Evolutionary conservation across 345 rosid genomes (phyloP).

Genomic region (Bruguiera sexangula): DNA sequence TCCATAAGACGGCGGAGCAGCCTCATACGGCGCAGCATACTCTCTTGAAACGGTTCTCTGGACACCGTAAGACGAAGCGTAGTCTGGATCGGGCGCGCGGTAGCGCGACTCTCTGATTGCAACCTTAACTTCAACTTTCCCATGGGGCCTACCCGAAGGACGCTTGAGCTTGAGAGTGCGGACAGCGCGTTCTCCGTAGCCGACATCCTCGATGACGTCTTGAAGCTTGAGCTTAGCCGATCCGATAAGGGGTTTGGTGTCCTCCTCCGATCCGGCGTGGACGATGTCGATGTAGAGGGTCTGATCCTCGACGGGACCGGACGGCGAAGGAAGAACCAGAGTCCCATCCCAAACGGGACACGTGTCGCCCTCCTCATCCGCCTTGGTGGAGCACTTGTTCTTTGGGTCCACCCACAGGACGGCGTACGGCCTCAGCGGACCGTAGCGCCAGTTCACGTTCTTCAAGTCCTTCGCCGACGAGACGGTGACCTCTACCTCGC

Average conservation of each 20-base stretch:
- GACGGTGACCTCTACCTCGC: slow-evolving; percentile 51
- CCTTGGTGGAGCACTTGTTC: slow-evolving; percentile 50
- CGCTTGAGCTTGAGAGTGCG: slow-evolving; percentile 63
- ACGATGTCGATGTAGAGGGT: slow-evolving; percentile 61
- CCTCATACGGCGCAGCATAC: slow-evolving; percentile 26
- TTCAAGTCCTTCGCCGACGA: slow-evolving; percentile 67
- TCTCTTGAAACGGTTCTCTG: slow-evolving; percentile 33
- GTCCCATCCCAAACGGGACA: slow-evolving; percentile 62
- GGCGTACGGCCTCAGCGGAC: slow-evolving; percentile 59
- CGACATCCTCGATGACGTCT: slow-evolving; percentile 59
- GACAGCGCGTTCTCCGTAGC: slow-evolving; percentile 35
- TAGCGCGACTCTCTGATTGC: slow-evolving; percentile 35
- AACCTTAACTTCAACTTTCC: slow-evolving; percentile 61
- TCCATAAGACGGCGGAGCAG: slow-evolving; percentile 27
- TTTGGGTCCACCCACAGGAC: slow-evolving; percentile 67
- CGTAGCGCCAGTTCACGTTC: slow-evolving; percentile 89
- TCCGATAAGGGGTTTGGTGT: slow-evolving; percentile 77
- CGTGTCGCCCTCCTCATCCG: slow-evolving; percentile 63
- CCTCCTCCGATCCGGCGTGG: slow-evolving; percentile 62
- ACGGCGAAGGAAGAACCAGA: slow-evolving; percentile 43
- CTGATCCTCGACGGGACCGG: slow-evolving; percentile 38
- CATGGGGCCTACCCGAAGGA: slow-evolving; percentile 89
- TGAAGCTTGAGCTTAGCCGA: slow-evolving; percentile 56
- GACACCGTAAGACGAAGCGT: slow-evolving; percentile 43
- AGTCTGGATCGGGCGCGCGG: slow-evolving; percentile 31